These are phyloP conservation scores for Gastrolobium villosum DNA, from an alignment of 306 rosid species.

Conservation along the genomic window DNA sequence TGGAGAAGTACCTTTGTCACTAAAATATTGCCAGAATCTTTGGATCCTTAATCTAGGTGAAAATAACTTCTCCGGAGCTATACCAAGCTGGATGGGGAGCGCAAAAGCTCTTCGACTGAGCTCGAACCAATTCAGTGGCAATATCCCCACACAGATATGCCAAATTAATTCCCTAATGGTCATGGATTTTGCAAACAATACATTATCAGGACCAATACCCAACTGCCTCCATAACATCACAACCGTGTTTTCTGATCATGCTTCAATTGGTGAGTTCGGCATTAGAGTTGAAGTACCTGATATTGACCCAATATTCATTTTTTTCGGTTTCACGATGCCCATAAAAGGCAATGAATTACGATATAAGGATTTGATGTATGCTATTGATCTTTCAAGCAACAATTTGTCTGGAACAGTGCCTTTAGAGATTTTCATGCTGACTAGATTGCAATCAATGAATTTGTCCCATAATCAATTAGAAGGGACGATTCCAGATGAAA, in stretches of 20 bases:
- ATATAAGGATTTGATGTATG: background rate
- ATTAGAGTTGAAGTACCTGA: background rate
- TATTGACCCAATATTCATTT: rapidly evolving
- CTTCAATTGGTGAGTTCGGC: too few species aligned
- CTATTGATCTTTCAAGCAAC: slow-evolving; percentile 20
- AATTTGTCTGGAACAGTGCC: slow-evolving; percentile 43
- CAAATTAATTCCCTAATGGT: slow-evolving; percentile 18
- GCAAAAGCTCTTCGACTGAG: background rate
- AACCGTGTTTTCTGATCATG: background rate
- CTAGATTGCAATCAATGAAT: slow-evolving; percentile 37
- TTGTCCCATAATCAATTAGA: slow-evolving; percentile 47
- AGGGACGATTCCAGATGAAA: slow-evolving; percentile 44
- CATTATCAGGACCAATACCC: slow-evolving; percentile 42
- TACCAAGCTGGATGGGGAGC: slow-evolving; percentile 30
- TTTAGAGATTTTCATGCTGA: too few species aligned
- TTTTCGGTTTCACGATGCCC: background rate
- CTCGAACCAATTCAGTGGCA: slow-evolving; percentile 38
- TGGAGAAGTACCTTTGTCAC: slow-evolving; percentile 31
- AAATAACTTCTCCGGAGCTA: slow-evolving; percentile 21
- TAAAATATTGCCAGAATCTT: slow-evolving; percentile 11
- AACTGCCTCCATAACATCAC: slow-evolving; percentile 12
- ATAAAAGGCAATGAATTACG: slow-evolving; percentile 11
- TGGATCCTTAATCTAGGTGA: background rate
- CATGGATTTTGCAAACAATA: slow-evolving; percentile 29
- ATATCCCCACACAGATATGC: slow-evolving; percentile 9